Evolutionary conservation across 2,329 filamentous ascomycete species (phyloP), one percentile per base, ranked within the genome.

Genomic region (Xylariaceae sp.): DNA sequence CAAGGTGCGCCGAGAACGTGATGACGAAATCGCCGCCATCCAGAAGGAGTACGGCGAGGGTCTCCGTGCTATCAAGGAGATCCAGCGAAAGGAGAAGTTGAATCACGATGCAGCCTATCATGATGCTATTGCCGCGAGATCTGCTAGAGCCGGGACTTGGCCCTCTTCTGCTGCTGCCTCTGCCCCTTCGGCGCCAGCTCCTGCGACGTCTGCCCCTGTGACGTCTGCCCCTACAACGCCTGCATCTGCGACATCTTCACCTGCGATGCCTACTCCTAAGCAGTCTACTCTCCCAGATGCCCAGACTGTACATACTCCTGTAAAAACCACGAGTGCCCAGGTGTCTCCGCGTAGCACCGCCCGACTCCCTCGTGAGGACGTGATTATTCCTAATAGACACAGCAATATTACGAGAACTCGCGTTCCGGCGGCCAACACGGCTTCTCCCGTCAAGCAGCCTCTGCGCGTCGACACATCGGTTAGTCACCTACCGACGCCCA

Each of bases 341-440:
- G 8, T 15, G 6, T 18, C 48, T 34, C 13, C 23, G 18, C 39
- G 23, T 48, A 51, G 9, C 42, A 45, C 55, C 15, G 8, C 50
- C 15, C 9, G 52, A 49, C 23, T 50, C 55, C n/a, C 35, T 9
- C 37, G 37, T 15, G 2, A 15, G 10, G 35, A 53, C 11, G 23
- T n/a, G 48, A 47, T 51, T 2, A 34, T 49, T 51, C 44, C 37
- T 52, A 5, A 44, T 23, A n/a, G 42, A 45, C 4, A 48, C 17
- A 37, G 44, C 37, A 10, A 7, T 13, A 15, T 10, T 35, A 62
- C 62, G 44, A 61, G 55, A 23, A 66, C 67, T 57, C 62, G 64
- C 18, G 62, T 62, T 56, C 55, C 55, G 23, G 15, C 17, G 45
- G 9, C 39, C 54, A 53, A 50, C 51, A 62, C 34, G 15, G 30